phyloP scores from a whole-genome alignment of 345 rosid genomes.

The Excoecaria cochinchinensis region DNA sequence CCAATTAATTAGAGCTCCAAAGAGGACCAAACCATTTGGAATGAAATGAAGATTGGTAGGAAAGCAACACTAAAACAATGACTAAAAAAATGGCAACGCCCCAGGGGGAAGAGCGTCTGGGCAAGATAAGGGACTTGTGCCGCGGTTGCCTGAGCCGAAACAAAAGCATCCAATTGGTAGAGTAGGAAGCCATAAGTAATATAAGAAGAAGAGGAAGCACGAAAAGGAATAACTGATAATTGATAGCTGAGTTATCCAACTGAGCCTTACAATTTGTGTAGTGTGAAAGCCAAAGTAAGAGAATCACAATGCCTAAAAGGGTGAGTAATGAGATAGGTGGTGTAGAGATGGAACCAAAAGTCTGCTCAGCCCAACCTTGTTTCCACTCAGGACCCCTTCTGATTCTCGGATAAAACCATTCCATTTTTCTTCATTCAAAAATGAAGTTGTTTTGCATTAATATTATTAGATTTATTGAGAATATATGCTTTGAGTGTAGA shows the following conservation, averaged over 20 bases:
- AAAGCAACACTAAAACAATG: conserved; percentile 42
- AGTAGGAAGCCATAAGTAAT: conserved; percentile 29
- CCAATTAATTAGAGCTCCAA: conserved; percentile 19
- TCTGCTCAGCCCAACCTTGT: conserved; percentile 48
- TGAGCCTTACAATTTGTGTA: conserved; percentile 33
- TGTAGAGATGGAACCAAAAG: conserved; percentile 34
- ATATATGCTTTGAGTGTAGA: conserved; percentile 29
- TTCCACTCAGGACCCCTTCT: conserved; percentile 64
- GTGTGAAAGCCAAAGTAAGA: conserved; percentile 46
- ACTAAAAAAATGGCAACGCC: conserved; percentile 39
- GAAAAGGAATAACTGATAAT: conserved; percentile 40
- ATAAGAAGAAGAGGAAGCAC: conserved; percentile 39
- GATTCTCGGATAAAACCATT: conserved; percentile 42
- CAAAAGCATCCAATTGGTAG: conserved; percentile 10
- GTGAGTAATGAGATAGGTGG: conserved; percentile 47
- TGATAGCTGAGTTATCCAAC: conserved; percentile 27
- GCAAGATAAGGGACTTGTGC: not conserved
- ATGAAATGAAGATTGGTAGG: conserved; percentile 53
- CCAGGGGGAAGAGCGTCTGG: conserved; percentile 37
- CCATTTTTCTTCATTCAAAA: conserved; percentile 33
- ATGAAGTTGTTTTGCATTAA: not conserved
- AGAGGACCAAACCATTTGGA: conserved; percentile 50
- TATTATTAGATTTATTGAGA: not conserved
- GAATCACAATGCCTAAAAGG: conserved; percentile 46
- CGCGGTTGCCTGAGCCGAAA: conserved; percentile 13